These are phyloP conservation scores for Simplicillium sp. DNA, from an alignment of 2,329 filamentous ascomycete species.

Conservation along the genomic window DNA sequence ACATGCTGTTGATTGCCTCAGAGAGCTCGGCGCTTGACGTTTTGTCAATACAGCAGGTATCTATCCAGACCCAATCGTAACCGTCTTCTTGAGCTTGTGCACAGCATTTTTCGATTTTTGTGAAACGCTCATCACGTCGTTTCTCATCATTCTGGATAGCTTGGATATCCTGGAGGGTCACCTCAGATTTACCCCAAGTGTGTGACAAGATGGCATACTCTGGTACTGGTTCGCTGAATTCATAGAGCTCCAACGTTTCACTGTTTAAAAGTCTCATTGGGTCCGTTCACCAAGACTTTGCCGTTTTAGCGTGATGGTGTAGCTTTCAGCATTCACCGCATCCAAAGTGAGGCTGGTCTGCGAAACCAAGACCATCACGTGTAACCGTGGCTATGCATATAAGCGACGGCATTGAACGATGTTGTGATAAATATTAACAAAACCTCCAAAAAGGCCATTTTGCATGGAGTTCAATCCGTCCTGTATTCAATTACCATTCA, in stretches of 20 bases:
- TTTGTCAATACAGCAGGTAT: conserved; percentile 8
- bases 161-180: conserved; percentile 11
- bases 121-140: neutral
- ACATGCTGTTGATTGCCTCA: conserved; percentile 8
- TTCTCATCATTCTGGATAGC: conserved; percentile 4
- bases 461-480: too few relatives aligned
- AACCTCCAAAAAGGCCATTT: too few relatives aligned
- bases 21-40: conserved; percentile 5
- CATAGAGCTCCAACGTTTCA: neutral
- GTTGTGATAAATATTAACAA: too few relatives aligned
- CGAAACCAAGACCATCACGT: too few relatives aligned
- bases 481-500: too few relatives aligned
- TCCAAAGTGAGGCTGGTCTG: too few relatives aligned
- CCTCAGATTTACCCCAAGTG: conserved; percentile 12
- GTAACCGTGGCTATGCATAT: too few relatives aligned
- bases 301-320: too few relatives aligned
- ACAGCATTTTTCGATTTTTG: conserved; percentile 1
- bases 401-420: too few relatives aligned
- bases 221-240: conserved; percentile 8
- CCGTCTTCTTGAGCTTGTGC: conserved; percentile 1
- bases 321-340: too few relatives aligned
- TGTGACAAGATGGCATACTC: conserved; percentile 15
- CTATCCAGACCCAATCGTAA: conserved; percentile 3
- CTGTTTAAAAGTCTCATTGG: neutral
- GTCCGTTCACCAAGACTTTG: too few relatives aligned